Conservation (phyloP, 495 filamentous ascomycete genomes). For the Tirmania nivea region DNA sequence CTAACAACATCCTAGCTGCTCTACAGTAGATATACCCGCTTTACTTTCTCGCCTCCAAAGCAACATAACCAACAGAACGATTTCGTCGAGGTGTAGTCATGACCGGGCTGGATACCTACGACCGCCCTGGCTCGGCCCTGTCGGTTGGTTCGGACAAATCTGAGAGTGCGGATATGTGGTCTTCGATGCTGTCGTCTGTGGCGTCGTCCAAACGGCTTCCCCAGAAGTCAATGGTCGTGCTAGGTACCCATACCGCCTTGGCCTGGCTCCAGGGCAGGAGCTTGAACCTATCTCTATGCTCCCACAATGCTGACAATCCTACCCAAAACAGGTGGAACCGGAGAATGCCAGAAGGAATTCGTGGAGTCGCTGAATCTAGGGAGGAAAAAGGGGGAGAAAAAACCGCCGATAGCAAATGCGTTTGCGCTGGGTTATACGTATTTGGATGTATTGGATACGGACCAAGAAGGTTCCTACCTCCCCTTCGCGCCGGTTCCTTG, state of each 20-base stretch:
- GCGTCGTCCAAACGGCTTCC: constrained; percentile 77
- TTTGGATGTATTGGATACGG: constrained; percentile 80
- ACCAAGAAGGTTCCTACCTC: constrained; percentile 54
- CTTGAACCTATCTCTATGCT: no score
- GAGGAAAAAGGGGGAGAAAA: constrained; percentile 37
- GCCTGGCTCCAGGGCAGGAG: no score
- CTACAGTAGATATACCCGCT: no score
- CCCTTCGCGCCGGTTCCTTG: neutral
- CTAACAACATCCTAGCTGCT: no score
- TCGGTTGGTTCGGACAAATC: constrained; percentile 27
- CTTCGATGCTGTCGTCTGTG: constrained; percentile 71
- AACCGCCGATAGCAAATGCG: constrained; percentile 69
- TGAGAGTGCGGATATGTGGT: constrained; percentile 87
- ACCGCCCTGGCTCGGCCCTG: constrained; percentile 24
- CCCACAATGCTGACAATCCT: no score
- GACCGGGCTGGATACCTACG: neutral
- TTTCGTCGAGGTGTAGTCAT: no score
- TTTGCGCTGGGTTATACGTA: constrained; percentile 92
- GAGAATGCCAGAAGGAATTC: constrained; percentile 75
- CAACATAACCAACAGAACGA: no score
- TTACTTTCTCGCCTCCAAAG: no score
- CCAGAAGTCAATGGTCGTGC: constrained; percentile 73
- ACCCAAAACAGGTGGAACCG: constrained; percentile 44
- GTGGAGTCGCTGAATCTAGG: constrained; percentile 46
- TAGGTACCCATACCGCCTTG: constrained; percentile 32